Evolutionary conservation across 1,284 basidiomycete genomes (phyloP).

Genomic region (Cutaneotrichosporon cavernicola): DNA sequence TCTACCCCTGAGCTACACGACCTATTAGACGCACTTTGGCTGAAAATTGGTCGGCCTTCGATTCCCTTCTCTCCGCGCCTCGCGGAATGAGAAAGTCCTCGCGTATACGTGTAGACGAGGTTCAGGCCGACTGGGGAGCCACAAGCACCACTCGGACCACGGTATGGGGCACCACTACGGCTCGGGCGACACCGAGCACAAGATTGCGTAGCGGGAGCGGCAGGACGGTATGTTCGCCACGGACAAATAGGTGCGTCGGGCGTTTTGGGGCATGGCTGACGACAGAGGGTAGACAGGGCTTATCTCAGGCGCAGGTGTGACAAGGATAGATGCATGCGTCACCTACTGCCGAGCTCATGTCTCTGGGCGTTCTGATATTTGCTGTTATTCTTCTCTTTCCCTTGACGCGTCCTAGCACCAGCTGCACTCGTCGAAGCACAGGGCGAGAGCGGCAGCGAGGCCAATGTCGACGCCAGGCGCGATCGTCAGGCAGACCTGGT

Average conservation of each 20-base stretch:
- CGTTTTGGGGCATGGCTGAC: neutral
- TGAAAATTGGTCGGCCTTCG: too few relatives aligned
- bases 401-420: neutral
- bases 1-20: neutral
- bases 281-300: neutral
- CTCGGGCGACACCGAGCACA: neutral
- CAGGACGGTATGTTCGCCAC: neutral
- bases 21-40: neutral
- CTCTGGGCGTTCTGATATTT: too few relatives aligned
- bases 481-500: neutral
- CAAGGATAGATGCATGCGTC: neutral
- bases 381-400: too few relatives aligned
- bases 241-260: neutral
- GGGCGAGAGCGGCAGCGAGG: neutral
- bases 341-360: too few relatives aligned
- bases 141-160: conserved; percentile 3
- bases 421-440: conserved; percentile 4
- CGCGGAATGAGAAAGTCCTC: too few relatives aligned
- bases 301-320: neutral
- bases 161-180: neutral
- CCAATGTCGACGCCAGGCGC: conserved; percentile 1
- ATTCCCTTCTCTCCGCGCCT: too few relatives aligned
- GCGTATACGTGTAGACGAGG: too few relatives aligned
- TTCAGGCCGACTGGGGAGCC: neutral
- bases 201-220: neutral